These are phyloP conservation scores for Boletus eberwhitei DNA, from an alignment of 768 basidiomycete species.

Conservation along the genomic window DNA sequence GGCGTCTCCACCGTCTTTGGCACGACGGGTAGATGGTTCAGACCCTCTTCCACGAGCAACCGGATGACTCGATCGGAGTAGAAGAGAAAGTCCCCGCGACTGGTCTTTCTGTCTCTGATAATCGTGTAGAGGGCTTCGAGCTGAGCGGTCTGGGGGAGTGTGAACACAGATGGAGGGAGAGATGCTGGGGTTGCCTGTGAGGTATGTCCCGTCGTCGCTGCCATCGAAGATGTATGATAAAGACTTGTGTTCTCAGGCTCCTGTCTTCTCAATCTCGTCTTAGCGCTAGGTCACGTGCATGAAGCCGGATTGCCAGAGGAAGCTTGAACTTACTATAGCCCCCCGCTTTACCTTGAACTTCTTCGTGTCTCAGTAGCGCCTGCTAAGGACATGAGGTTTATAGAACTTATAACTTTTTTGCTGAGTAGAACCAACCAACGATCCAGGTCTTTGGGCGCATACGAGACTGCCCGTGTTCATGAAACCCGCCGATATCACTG, in stretches of 20 bases:
- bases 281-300: too few relatives aligned
- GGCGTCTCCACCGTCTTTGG: conserved; percentile 77
- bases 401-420: too few relatives aligned
- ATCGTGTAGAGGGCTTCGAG: conserved; percentile 95
- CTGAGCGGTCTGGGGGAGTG: conserved; percentile 86
- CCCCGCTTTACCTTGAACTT: too few relatives aligned
- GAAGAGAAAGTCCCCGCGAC: conserved; percentile 93
- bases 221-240: conserved; percentile 10
- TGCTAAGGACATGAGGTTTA: too few relatives aligned
- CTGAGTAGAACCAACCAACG: too few relatives aligned
- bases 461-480: too few relatives aligned
- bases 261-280: too few relatives aligned
- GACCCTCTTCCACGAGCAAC: conserved; percentile 75
- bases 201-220: conserved; percentile 15
- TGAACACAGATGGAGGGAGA: conserved; percentile 82
- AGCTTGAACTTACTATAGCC: too few relatives aligned
- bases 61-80: conserved; percentile 92
- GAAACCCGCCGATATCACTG: too few relatives aligned
- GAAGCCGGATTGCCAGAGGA: too few relatives aligned
- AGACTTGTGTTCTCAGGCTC: neutral
- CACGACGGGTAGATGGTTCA: conserved; percentile 84
- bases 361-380: too few relatives aligned
- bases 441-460: too few relatives aligned
- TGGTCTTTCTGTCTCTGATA: conserved; percentile 84
- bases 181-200: conserved; percentile 35